Percentiles rank a stretch among this genome's conserved stretches.
Evolutionary conservation across 2,329 filamentous ascomycete genomes (phyloP).

Genomic region (Penicillium sp.): DNA sequence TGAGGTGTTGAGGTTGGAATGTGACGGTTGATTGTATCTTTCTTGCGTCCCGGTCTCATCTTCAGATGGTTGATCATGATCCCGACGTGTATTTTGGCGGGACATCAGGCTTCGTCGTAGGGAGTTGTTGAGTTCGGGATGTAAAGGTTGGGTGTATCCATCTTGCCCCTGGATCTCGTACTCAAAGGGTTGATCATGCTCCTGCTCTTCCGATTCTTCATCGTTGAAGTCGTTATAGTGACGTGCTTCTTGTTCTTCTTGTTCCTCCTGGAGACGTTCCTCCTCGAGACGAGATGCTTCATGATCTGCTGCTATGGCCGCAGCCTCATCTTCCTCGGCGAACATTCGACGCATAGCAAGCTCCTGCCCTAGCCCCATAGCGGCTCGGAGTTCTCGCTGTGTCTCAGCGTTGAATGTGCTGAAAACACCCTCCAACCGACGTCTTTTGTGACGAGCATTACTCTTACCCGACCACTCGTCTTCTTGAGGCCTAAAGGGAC

Average conservation of each 20-base stretch:
- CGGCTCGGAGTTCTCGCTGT: constrained; percentile 41
- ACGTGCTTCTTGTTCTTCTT: neutral
- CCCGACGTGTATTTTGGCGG: neutral
- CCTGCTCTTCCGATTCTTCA: constrained; percentile 7
- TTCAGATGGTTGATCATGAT: neutral
- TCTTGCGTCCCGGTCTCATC: constrained; percentile 5
- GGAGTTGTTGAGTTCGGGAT: neutral
- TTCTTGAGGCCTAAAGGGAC: constrained; percentile 27
- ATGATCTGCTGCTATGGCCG: constrained; percentile 1
- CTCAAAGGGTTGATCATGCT: neutral
- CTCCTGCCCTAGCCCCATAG: constrained; percentile 43
- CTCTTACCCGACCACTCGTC: constrained; percentile 8
- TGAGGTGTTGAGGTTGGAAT: neutral
- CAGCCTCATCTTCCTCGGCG: constrained; percentile 10
- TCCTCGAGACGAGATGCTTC: constrained; percentile 1
- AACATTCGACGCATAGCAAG: constrained; percentile 37
- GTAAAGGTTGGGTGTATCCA: neutral
- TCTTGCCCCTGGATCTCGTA: constrained; percentile 5
- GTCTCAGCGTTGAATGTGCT: constrained; percentile 38
- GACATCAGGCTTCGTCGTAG: neutral
- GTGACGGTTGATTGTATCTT: neutral
- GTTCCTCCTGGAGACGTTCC: neutral
- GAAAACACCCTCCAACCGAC: constrained; percentile 36
- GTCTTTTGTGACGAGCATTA: constrained; percentile 16
- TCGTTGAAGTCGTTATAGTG: constrained; percentile 1